phyloP scores from a whole-genome alignment of 176 grass and related monocot species.

The Poa annua region DNA sequence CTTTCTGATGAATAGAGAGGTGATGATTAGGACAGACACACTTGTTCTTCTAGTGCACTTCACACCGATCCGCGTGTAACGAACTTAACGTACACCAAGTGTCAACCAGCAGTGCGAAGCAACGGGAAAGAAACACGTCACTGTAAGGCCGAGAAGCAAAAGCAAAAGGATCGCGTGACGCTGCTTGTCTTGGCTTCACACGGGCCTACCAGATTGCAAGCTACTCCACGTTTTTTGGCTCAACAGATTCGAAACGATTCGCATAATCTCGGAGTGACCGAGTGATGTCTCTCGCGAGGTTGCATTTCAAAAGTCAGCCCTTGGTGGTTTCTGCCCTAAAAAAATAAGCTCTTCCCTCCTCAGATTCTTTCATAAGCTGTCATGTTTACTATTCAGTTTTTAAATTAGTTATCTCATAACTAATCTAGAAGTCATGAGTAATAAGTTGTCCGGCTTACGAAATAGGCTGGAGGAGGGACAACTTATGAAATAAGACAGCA shows the following conservation, averaged over 20 bases:
- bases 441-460: too few relatives aligned
- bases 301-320: not conserved
- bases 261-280: too few relatives aligned
- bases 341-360: too few relatives aligned
- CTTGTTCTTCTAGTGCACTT: not conserved
- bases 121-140: constrained; percentile 26
- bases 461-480: too few relatives aligned
- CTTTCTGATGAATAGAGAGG: not conserved
- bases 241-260: not conserved
- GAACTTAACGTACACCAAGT: constrained; percentile 29
- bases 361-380: too few relatives aligned
- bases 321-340: too few relatives aligned
- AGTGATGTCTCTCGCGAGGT: too few relatives aligned
- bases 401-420: too few relatives aligned
- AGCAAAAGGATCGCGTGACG: not conserved
- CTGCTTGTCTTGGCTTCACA: constrained; percentile 35
- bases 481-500: too few relatives aligned
- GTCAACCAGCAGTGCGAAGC: not conserved
- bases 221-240: not conserved
- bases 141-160: constrained; percentile 26
- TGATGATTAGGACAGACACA: constrained; percentile 7
- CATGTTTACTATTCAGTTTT: too few relatives aligned
- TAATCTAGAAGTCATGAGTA: too few relatives aligned
- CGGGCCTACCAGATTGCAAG: not conserved
- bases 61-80: constrained; percentile 1